Percentiles rank a stretch among this genome's conserved stretches.
Conservation (phyloP, 805 yeast genomes). For the Yarrowia hollandica region DNA sequence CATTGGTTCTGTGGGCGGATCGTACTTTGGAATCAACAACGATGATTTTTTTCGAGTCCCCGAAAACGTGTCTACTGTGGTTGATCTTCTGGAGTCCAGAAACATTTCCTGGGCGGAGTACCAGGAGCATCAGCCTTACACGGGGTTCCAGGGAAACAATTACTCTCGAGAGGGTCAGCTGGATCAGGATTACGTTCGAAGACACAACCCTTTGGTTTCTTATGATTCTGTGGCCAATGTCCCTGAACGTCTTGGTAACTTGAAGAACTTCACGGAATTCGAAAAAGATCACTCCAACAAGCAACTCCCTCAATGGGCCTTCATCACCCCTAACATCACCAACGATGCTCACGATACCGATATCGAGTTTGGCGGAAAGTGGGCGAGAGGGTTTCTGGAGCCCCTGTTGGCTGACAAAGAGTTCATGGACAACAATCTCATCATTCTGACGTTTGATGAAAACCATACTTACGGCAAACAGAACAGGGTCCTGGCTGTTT, state of each 20-base stretch:
- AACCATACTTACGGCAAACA: conserved; percentile 47
- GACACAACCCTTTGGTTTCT: conserved; percentile 52
- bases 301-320: conserved; percentile 52
- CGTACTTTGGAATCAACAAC: conserved; percentile 51
- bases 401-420: conserved; percentile 49
- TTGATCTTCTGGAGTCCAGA: conserved; percentile 50
- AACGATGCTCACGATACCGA: conserved; percentile 55
- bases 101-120: conserved; percentile 56
- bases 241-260: conserved; percentile 45
- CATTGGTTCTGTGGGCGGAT: conserved; percentile 53
- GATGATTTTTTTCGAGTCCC: conserved; percentile 51
- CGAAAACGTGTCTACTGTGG: conserved; percentile 49
- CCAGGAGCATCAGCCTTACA: conserved; percentile 54
- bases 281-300: conserved; percentile 45
- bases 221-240: conserved; percentile 46
- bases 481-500: conserved; percentile 49
- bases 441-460: conserved; percentile 54
- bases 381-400: conserved; percentile 49
- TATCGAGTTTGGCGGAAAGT: conserved; percentile 49
- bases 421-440: conserved; percentile 50
- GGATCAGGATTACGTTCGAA: conserved; percentile 53
- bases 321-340: conserved; percentile 57
- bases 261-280: conserved; percentile 52
- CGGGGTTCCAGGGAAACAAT: conserved; percentile 53
- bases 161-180: conserved; percentile 47